A percentile compares a stretch with the other conserved stretches of the same genome.
These are phyloP conservation scores for Cornus suecica DNA, from an alignment of 148 eudicot genomes.

Conservation along the genomic window DNA sequence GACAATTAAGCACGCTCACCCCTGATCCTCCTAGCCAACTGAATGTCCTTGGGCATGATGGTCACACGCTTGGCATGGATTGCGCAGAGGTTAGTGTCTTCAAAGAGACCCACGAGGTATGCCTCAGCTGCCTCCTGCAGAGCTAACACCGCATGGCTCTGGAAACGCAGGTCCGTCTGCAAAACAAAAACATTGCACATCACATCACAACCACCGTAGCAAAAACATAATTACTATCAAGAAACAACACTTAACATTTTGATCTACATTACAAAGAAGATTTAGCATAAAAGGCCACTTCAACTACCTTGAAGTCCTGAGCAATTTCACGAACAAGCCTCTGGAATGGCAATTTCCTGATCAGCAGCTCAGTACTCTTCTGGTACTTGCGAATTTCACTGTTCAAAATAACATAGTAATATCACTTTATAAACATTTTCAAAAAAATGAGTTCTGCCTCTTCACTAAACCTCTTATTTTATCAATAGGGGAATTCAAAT, in stretches of 20 bases:
- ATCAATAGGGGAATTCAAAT: too few species aligned
- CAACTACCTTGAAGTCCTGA: conserved; percentile 56
- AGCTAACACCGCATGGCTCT: conserved; percentile 74
- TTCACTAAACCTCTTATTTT: too few species aligned
- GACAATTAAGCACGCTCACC: conserved; percentile 69
- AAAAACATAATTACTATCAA: not conserved
- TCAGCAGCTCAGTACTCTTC: conserved; percentile 77
- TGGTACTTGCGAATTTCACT: conserved; percentile 85
- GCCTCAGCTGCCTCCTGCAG: conserved; percentile 86
- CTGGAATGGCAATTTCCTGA: conserved; percentile 80
- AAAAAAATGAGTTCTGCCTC: too few species aligned
- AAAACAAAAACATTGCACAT: not conserved
- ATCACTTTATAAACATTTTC: not conserved
- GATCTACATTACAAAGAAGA: too few species aligned
- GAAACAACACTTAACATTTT: not conserved
- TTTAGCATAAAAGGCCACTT: too few species aligned
- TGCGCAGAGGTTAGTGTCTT: conserved; percentile 75
- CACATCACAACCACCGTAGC: too few species aligned
- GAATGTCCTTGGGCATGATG: conserved; percentile 81
- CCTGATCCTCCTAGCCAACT: conserved; percentile 77
- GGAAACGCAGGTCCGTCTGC: conserved; percentile 72
- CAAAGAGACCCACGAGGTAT: conserved; percentile 72
- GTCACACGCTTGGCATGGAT: conserved; percentile 83
- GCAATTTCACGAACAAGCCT: conserved; percentile 83
- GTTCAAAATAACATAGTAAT: not conserved